Evolutionary conservation across 805 yeast species (phyloP), one percentile per base, ranked within the genome.

Genomic region (Candida rishiriensis): DNA sequence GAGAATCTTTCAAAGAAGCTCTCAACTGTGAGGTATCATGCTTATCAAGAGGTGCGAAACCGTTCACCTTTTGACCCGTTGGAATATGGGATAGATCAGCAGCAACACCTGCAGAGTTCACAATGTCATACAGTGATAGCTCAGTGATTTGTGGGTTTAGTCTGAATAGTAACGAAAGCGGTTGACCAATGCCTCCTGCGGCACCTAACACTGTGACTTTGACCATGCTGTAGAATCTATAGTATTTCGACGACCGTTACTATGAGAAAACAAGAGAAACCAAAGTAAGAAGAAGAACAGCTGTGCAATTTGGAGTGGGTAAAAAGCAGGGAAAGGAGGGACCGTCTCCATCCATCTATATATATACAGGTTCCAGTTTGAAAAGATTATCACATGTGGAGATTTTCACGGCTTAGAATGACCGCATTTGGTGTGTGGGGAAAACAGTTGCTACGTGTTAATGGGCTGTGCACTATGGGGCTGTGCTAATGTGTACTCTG

Each of bases 161-260:
- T 67, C 88, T 88, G 55, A 88, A 72, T 51, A 88, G 74, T 43
- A 89, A 78, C 12, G 96, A 87, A 49, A 88, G 74, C 36, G 96
- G 95, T 73, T 89, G 96, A 44, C 97, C 97, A 61, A 88, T 88
- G 49, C 97, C 96, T 56, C 95, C 95, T 40, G 90, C 88, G 47
- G 96, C 96, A 53, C 96, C 96, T 40, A 82, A 74, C 47, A 88
- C 89, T 49, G 95, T 78, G 42, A 87, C 95, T 73, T 87, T 88
- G 18, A 55, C 53, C 57, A 52, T 54, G n/a, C n/a, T 33, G 8
- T 14, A 3, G 9, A 16, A 35, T 35, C 11, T 35, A 34, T 8
- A 10, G 6, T 11, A 16, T 13, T 28, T 15, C 18, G 18, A 8
- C 8, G 29, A 11, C 7, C 32, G 35, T 13, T 14, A 32, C 35